Conservation (phyloP, 2,329 filamentous ascomycete genomes). For the Alternaria brassicicola region DNA sequence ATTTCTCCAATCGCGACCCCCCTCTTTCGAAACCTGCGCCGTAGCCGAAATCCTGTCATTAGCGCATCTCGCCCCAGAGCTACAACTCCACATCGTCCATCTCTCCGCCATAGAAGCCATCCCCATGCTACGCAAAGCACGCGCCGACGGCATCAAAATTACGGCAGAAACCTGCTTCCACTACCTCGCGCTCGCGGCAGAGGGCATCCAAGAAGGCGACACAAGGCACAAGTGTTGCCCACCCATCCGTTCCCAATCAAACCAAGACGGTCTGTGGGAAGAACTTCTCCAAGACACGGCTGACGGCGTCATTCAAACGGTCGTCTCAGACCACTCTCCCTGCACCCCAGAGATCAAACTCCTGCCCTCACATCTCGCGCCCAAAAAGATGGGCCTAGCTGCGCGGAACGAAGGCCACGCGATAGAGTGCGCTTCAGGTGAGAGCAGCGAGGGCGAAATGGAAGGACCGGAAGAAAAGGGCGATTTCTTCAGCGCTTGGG, state of each 20-base stretch:
- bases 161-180: constrained; percentile 97
- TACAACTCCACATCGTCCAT: constrained; percentile 93
- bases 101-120: constrained; percentile 89
- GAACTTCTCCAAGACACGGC: constrained; percentile 64
- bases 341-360: constrained; percentile 95
- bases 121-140: constrained; percentile 76
- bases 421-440: constrained; percentile 45
- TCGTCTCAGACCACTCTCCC: constrained; percentile 95
- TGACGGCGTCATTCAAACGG: constrained; percentile 84
- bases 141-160: constrained; percentile 76
- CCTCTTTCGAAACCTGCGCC: constrained; percentile 88
- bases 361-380: constrained; percentile 72
- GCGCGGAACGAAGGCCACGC: constrained; percentile 41
- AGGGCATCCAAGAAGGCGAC: constrained; percentile 82
- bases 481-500: constrained; percentile 96
- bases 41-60: constrained; percentile 85
- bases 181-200: constrained; percentile 83
- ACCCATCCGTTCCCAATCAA: constrained; percentile 79
- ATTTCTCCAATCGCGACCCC: constrained; percentile 88
- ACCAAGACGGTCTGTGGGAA: constrained; percentile 86
- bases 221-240: constrained; percentile 95
- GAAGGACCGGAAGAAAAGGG: constrained; percentile 60
- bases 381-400: constrained; percentile 41
- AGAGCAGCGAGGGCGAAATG: constrained; percentile 38
- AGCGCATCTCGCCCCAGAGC: constrained; percentile 76